These are phyloP conservation scores for Madurella mycetomatis DNA, from an alignment of 2,329 filamentous ascomycete genomes.

Conservation along the genomic window DNA sequence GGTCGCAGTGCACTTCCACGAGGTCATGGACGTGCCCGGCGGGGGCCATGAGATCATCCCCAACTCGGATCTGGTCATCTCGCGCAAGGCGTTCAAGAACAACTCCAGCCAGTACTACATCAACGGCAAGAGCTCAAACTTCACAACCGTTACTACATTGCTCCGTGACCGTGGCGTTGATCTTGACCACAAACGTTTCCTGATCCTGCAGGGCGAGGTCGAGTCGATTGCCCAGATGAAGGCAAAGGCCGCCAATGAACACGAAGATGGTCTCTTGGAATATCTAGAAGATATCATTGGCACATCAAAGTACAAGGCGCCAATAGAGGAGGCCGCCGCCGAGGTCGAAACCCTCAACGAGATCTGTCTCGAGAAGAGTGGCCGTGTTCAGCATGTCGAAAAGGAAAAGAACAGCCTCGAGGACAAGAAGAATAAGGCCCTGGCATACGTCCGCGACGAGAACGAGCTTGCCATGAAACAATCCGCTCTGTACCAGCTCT, in stretches of 20 bases:
- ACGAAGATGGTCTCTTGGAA: slow-evolving; percentile 92
- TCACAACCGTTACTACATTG: slow-evolving; percentile 83
- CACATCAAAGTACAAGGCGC: slow-evolving; percentile 95
- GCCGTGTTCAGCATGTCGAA: slow-evolving; percentile 92
- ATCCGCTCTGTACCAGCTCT: slow-evolving; percentile 87
- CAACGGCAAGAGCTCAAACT: slow-evolving; percentile 83
- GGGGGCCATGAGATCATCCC: slow-evolving; percentile 74
- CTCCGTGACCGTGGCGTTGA: slow-evolving; percentile 87
- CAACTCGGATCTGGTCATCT: slow-evolving; percentile 80
- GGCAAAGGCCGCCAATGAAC: slow-evolving; percentile 87
- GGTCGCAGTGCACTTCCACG: slow-evolving; percentile 93
- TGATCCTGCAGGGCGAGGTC: slow-evolving; percentile 95
- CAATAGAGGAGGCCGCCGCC: slow-evolving; percentile 87
- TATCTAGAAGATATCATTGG: slow-evolving; percentile 99
- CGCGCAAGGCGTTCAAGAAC: slow-evolving; percentile 91
- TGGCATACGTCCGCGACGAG: slow-evolving; percentile 85
- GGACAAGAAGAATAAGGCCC: slow-evolving; percentile 92
- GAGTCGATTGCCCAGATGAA: slow-evolving; percentile 99
- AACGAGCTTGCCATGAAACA: slow-evolving; percentile 90
- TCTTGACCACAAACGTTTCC: slow-evolving; percentile 94
- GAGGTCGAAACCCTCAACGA: slow-evolving; percentile 94
- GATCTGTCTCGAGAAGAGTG: slow-evolving; percentile 90
- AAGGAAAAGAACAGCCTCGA: slow-evolving; percentile 92
- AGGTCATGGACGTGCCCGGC: slow-evolving; percentile 81
- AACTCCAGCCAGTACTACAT: slow-evolving; percentile 99